Evolutionary conservation across 768 basidiomycete species (phyloP).

Genomic region (Auricularia sp.): DNA sequence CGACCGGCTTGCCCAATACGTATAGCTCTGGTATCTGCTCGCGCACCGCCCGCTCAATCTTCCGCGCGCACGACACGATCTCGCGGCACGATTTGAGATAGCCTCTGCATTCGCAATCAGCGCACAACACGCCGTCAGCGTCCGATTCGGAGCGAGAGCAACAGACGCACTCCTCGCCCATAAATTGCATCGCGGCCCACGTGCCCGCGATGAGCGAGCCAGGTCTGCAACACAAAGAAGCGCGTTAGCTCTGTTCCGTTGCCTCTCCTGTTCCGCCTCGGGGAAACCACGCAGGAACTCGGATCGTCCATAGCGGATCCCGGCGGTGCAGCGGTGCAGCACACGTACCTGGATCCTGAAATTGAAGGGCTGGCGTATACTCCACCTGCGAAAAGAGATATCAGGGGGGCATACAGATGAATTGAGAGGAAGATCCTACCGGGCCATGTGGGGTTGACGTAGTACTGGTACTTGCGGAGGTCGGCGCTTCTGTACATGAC

Average conservation of each 20-base stretch:
- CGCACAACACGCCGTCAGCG: not conserved
- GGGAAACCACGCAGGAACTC: not conserved
- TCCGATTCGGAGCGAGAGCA: not conserved
- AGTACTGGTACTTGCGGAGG: slow-evolving; percentile 77
- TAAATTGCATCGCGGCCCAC: slow-evolving; percentile 93
- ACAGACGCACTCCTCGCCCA: slow-evolving; percentile 68
- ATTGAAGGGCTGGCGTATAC: slow-evolving; percentile 88
- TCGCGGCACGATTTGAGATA: slow-evolving; percentile 76
- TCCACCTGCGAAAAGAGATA: slow-evolving; percentile 41
- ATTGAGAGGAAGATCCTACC: slow-evolving; percentile 29
- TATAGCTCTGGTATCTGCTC: slow-evolving; percentile 72
- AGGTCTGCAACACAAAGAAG: slow-evolving; percentile 38
- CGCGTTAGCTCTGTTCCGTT: not conserved
- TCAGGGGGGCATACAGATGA: not conserved
- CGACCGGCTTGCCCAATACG: slow-evolving; percentile 80
- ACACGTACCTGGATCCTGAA: slow-evolving; percentile 73
- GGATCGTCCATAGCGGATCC: not conserved
- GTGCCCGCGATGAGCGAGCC: slow-evolving; percentile 89
- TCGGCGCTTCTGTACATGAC: slow-evolving; percentile 85
- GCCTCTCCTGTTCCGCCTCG: too few species aligned
- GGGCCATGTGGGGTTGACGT: slow-evolving; percentile 70
- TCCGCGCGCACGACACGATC: slow-evolving; percentile 68
- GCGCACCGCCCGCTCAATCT: slow-evolving; percentile 56
- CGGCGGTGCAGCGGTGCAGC: slow-evolving; percentile 3
- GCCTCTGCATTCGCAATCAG: slow-evolving; percentile 39